These are phyloP conservation scores for Paramecium biaurelia DNA, from an alignment of 73 alveolate species.

Conservation along the genomic window DNA sequence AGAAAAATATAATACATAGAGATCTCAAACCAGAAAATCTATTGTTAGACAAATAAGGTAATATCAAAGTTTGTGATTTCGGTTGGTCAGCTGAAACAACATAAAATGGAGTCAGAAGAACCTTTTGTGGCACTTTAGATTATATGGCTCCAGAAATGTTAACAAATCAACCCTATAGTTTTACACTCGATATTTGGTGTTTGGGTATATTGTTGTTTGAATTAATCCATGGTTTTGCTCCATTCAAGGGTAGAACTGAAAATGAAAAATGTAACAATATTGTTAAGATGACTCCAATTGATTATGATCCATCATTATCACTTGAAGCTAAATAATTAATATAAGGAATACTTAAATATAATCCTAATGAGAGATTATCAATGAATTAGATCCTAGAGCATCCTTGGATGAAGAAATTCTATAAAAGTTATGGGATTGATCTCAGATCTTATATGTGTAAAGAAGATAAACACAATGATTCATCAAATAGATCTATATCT, in stretches of 20 bases:
- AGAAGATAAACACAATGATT: not conserved
- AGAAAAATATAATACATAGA: conserved; percentile 66
- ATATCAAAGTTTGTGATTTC: conserved; percentile 87
- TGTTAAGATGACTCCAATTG: conserved; percentile 67
- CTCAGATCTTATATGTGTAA: not conserved
- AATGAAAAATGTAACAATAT: conserved; percentile 66
- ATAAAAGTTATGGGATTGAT: conserved; percentile 32
- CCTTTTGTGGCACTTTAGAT: conserved; percentile 84
- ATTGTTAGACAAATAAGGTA: conserved; percentile 72
- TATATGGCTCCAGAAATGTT: conserved; percentile 93
- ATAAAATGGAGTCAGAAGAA: conserved; percentile 66
- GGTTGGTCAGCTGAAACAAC: conserved; percentile 84
- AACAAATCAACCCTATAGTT: conserved; percentile 74
- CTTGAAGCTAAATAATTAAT: conserved; percentile 80
- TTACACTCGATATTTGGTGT: conserved; percentile 90
- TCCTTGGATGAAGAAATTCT: conserved; percentile 85
- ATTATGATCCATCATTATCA: conserved; percentile 71
- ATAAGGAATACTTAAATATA: conserved; percentile 69
- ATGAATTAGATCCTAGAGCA: conserved; percentile 84
- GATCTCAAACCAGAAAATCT: conserved; percentile 85
- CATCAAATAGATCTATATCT: not conserved
- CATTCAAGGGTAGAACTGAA: conserved; percentile 66
- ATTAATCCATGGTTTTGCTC: conserved; percentile 89
- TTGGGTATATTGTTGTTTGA: conserved; percentile 93
- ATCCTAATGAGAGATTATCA: conserved; percentile 84